These are phyloP conservation scores for Leishmania braziliensis DNA, from an alignment of 208 protist genomes.

Conservation along the genomic window DNA sequence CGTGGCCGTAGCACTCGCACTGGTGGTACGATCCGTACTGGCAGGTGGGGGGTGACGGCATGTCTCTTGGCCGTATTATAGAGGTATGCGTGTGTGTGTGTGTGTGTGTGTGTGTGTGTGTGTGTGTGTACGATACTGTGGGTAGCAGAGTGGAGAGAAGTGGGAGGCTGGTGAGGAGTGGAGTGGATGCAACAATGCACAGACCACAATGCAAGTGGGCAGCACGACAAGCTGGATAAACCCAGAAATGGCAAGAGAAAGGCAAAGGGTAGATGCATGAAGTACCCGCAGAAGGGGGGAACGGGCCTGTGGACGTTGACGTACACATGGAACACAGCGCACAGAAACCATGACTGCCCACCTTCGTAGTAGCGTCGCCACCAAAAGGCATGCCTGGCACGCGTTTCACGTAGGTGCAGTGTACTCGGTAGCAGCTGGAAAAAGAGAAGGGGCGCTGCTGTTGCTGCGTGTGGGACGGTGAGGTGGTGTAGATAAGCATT, in stretches of 20 bases:
- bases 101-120: not conserved
- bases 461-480: not conserved
- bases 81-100: not conserved
- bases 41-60: not conserved
- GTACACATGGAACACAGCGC: not conserved
- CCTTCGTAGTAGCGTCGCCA: not conserved
- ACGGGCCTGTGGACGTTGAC: not conserved
- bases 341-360: not conserved
- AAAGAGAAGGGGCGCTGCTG: not conserved
- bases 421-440: not conserved
- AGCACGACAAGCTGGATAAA: not conserved
- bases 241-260: not conserved
- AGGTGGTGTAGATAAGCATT: not conserved
- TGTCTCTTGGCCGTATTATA: conserved; percentile 6
- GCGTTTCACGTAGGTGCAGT: not conserved
- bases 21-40: conserved; percentile 47
- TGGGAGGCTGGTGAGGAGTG: not conserved
- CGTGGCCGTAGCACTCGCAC: conserved; percentile 70
- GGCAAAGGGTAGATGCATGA: not conserved
- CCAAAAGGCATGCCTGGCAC: not conserved
- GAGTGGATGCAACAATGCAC: not conserved
- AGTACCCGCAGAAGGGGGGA: not conserved
- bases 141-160: not conserved
- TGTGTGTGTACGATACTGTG: conserved; percentile 4
- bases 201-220: not conserved